Evolutionary conservation across 805 yeast species (phyloP), one percentile per base, ranked within the genome.

Genomic region (Lipomyces mesembrius): DNA sequence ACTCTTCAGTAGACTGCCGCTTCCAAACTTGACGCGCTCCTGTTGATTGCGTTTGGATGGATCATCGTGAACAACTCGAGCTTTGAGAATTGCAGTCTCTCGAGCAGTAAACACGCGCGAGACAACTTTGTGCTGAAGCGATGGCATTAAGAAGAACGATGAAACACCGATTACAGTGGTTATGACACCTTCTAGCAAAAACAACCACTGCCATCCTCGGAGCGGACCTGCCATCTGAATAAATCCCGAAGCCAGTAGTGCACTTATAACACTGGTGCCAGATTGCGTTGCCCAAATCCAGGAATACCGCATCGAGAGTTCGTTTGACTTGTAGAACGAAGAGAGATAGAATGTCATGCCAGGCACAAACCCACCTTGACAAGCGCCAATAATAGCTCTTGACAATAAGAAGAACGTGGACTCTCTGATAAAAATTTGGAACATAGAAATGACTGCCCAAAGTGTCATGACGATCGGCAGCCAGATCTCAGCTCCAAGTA

Each of bases 321-420:
- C 92, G 35, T 79, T 83, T 74, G 9, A 69, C 54, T 86, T 88
- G 77, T 84, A 89, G 77, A 88, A 88, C 76, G 87, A 88, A 1
- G 88, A 83, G 75, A 88, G 78, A 86, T 88, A 88, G 59, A 88
- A 77, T 63, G 85, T 82, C 43, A 84, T 77, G 71, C 88, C 91
- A 43, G 89, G 88, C 62, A 89, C 87, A 66, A 87, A 87, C 0
- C 92, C 91, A 64, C 91, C 91, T 75, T 88, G 88, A n/a, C 85
- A 77, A 7, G 83, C 73, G 2, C 89, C 91, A 55, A 87, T 73
- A 4, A 86, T 77, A 0, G 83, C 83, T 65, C 90, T 79, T 6
- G 85, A 79, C 8, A 78, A 80, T 58, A 78, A 78, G 68, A 85
- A 87, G 0, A 60, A 25, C 14, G 59, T 3, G 12, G 63, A 59